A percentile compares a stretch with the other conserved stretches of the same genome.
These are phyloP conservation scores for Xylariales sp. DNA, from an alignment of 2,329 filamentous ascomycete genomes.

Conservation along the genomic window DNA sequence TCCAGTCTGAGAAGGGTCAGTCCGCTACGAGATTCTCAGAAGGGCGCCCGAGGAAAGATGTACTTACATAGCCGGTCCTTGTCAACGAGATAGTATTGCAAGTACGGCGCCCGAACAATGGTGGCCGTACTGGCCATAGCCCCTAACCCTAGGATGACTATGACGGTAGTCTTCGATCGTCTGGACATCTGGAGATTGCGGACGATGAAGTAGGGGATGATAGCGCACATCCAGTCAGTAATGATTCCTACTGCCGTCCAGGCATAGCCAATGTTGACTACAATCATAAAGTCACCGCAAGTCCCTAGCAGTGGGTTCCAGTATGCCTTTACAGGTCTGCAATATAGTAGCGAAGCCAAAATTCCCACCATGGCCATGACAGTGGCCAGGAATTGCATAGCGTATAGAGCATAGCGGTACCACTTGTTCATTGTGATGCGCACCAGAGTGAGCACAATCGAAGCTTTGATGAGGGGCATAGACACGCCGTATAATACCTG, in stretches of 20 bases:
- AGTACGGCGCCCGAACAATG: constrained; percentile 11
- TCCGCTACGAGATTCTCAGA: not conserved
- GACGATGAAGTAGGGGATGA: constrained; percentile 26
- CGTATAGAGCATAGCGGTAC: constrained; percentile 11
- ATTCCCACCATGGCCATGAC: constrained; percentile 14
- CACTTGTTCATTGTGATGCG: constrained; percentile 9
- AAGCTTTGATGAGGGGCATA: constrained; percentile 15
- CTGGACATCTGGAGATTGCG: constrained; percentile 21
- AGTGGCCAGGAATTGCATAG: constrained; percentile 8
- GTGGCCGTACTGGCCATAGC: constrained; percentile 9
- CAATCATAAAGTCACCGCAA: constrained; percentile 12
- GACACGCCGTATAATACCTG: constrained; percentile 14
- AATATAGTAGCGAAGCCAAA: constrained; percentile 15
- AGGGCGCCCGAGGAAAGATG: not conserved
- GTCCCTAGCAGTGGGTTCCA: constrained; percentile 15
- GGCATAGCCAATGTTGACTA: constrained; percentile 9
- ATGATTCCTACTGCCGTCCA: constrained; percentile 12
- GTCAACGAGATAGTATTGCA: constrained; percentile 8
- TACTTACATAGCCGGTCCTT: constrained; percentile 9
- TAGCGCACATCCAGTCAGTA: constrained; percentile 25
- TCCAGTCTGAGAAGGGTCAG: constrained; percentile 3
- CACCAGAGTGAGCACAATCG: constrained; percentile 13
- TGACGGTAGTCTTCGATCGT: constrained; percentile 16
- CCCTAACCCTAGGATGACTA: constrained; percentile 11
- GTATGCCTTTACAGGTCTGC: constrained; percentile 13